Base-by-base conservation (phyloP, 495 filamentous ascomycete species). In the Penicillium diatomitis region DNA sequence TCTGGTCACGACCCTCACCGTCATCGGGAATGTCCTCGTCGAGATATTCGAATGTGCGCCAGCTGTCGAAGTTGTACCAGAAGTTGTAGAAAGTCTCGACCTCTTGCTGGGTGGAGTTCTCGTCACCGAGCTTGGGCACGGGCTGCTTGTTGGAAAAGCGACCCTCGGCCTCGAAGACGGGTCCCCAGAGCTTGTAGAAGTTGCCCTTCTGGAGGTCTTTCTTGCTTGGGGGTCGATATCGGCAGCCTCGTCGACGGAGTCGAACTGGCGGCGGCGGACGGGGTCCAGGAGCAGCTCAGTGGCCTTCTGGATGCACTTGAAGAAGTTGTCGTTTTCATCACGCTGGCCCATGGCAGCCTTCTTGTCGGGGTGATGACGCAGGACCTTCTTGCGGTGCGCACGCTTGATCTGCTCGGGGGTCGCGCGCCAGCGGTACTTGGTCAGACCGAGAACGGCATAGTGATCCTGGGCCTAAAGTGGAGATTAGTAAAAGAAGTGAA, bases 271-370 rank as follows among this genome's bases (percentile, higher is more conserved):
- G 50, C 94, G 88, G 73, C 88, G 95, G 64, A 81, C 76, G 37
- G 92, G 90, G 75, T 98, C 92, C 37, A 86, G 77, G 11, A 98
- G 86, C 47, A 96, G 75, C 64, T 98, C 92, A 60, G 84, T 91
- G 50, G 92, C 92, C 68, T 95, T 96, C 75, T 98, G 92, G 67
- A 98, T 98, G 70, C 92, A 98, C 79, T 98, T 98, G 85, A 98
- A 98, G 79, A 98, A 98, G 59, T 83, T 86, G 71, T 98, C 92
- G 72, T 95, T 90, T 69, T 98, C 90, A 54, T 83, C 82, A 51
- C 74, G 78, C 52, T 92, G 88, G 35, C 69, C 68, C 44, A 83
- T 77, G 35, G 92, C 91, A 31, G 92, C 92, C 74, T 92, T 95
- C 84, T 98, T 98, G 63, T 98, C 92, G 47, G 92, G 92, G 64